Percentiles rank a stretch among this genome's conserved stretches.
These are phyloP conservation scores for Yarrowia sp. DNA, from an alignment of 805 yeast species.

Conservation along the genomic window DNA sequence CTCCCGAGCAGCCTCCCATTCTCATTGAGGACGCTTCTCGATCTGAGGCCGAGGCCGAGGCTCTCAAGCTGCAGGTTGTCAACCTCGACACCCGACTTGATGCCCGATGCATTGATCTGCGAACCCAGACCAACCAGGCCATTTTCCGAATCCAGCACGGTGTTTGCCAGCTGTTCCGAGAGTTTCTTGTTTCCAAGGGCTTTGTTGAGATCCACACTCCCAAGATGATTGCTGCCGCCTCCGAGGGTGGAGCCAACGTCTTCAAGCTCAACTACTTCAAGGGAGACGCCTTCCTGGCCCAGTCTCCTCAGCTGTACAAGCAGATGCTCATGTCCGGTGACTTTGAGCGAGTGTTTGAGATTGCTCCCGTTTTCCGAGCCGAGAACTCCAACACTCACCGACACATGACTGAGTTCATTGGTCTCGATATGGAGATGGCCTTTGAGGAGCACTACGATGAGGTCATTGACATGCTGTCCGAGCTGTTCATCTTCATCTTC, in stretches of 20 bases:
- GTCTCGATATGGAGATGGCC: constrained; percentile 96
- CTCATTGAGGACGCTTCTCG: constrained; percentile 95
- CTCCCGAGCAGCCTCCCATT: constrained; percentile 91
- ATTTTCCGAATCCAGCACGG: constrained; percentile 92
- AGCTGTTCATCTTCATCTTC: constrained; percentile 85
- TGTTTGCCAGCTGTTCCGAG: constrained; percentile 84
- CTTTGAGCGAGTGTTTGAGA: constrained; percentile 92
- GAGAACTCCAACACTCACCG: constrained; percentile 99
- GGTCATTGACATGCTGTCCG: constrained; percentile 60
- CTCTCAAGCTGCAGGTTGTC: constrained; percentile 85
- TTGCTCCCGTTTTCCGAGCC: constrained; percentile 98
- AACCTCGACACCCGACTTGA: constrained; percentile 96
- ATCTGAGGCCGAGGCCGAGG: constrained; percentile 79
- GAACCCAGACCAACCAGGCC: constrained; percentile 97
- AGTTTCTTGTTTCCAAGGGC: constrained; percentile 63
- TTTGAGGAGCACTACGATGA: constrained; percentile 98
- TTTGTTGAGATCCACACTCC: constrained; percentile 97
- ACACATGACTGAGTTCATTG: constrained; percentile 98
- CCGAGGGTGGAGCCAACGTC: constrained; percentile 98
- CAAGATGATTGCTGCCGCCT: constrained; percentile 88
- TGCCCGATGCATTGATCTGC: constrained; percentile 89
- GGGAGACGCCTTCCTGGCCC: constrained; percentile 90
- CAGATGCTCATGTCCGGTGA: constrained; percentile 98
- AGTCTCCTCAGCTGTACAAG: constrained; percentile 96
- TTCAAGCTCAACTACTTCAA: constrained; percentile 93